Percentiles rank a stretch among this genome's conserved stretches.
Conservation (phyloP, 2,329 filamentous ascomycete species). For the Paraconiothyrium brasiliense region DNA sequence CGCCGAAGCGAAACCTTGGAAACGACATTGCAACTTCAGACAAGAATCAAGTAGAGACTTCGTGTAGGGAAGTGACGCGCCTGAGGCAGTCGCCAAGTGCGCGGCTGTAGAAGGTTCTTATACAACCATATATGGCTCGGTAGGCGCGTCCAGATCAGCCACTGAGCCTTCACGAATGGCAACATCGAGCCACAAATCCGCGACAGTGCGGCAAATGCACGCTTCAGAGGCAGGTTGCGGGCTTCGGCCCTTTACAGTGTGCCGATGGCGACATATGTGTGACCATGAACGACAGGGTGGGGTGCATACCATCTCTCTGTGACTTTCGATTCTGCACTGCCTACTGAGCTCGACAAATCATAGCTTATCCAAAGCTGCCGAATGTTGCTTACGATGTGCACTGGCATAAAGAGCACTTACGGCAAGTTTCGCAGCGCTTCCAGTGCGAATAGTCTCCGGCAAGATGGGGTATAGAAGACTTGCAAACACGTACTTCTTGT, state of each 20-base stretch:
- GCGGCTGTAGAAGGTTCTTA: not conserved
- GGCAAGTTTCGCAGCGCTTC: not conserved
- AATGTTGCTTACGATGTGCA: not conserved
- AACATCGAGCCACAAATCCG: slow-evolving; percentile 15
- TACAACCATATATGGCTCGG: not conserved
- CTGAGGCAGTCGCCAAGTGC: not conserved
- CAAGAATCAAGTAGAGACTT: not conserved
- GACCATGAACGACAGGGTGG: slow-evolving; percentile 5
- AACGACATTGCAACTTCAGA: slow-evolving; percentile 6
- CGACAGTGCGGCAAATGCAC: not conserved
- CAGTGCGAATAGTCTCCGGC: not conserved
- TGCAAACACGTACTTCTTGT: not conserved
- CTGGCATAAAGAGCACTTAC: not conserved
- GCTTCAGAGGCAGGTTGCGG: not conserved
- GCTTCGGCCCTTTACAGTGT: not conserved
- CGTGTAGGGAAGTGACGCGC: not conserved
- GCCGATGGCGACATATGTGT: slow-evolving; percentile 7
- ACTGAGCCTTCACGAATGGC: slow-evolving; percentile 2
- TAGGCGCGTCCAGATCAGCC: not conserved
- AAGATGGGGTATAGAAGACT: not conserved
- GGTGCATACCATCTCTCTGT: not conserved
- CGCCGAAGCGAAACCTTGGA: slow-evolving; percentile 5
- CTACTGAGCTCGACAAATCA: not conserved
- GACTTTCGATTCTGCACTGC: not conserved
- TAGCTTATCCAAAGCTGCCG: not conserved